Percentiles rank a stretch among this genome's conserved stretches.
These are phyloP conservation scores for Aechmea fasciata DNA, from an alignment of 176 grass and related monocot genomes.

Conservation along the genomic window DNA sequence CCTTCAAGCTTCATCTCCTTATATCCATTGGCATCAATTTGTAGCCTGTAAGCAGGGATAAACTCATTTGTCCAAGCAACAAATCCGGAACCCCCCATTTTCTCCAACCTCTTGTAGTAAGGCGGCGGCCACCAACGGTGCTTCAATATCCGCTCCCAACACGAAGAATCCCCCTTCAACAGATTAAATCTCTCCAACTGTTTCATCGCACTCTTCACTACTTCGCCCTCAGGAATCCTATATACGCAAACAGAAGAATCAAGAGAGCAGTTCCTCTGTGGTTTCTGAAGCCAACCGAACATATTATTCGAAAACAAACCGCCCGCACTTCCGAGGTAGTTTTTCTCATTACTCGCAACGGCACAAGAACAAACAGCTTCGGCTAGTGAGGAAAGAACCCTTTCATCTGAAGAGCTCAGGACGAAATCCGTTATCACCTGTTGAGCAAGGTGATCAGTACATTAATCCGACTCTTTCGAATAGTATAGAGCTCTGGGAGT, in stretches of 20 bases:
- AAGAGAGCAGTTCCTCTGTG: conserved; percentile 42
- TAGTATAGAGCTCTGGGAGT: neutral
- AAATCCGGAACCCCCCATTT: conserved; percentile 33
- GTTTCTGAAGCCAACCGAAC: conserved; percentile 29
- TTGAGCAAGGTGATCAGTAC: conserved; percentile 17
- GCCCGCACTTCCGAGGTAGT: conserved; percentile 13
- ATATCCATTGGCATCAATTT: conserved; percentile 43
- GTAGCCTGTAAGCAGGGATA: conserved; percentile 59
- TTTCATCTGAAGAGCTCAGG: conserved; percentile 58
- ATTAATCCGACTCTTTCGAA: conserved; percentile 1
- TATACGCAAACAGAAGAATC: conserved; percentile 61
- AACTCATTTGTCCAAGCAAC: conserved; percentile 56
- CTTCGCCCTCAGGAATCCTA: conserved; percentile 45
- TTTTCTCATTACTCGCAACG: conserved; percentile 31
- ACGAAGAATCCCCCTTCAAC: conserved; percentile 7
- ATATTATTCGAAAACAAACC: neutral
- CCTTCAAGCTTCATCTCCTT: conserved; percentile 54
- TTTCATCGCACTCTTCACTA: conserved; percentile 40
- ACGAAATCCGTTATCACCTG: conserved; percentile 37
- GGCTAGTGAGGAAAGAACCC: conserved; percentile 52
- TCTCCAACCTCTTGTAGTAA: conserved; percentile 40
- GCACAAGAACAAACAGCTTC: conserved; percentile 62
- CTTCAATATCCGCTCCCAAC: conserved; percentile 13
- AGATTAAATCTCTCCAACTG: conserved; percentile 35
- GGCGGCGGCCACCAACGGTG: conserved; percentile 60